Base-by-base conservation (phyloP, 2,329 filamentous ascomycete species). In the Apiospora marii region DNA sequence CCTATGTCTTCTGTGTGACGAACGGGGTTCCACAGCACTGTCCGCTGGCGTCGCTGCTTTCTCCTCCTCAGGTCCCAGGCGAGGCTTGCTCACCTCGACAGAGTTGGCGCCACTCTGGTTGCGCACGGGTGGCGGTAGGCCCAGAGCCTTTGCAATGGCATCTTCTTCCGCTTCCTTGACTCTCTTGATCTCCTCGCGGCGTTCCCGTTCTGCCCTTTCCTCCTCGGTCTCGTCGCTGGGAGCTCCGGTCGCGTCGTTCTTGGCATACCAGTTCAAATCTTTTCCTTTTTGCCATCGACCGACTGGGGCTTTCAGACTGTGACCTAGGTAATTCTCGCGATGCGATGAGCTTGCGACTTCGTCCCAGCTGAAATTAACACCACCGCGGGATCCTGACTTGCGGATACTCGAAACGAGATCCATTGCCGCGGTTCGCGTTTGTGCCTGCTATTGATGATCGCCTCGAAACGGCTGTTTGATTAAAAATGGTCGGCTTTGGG, bases 361-460 rank as follows among this genome's bases (percentile, higher is more conserved):
- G 76, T 96, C 93, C 96, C 96, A 98, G 84, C 92, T 95, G 86
- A 99, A 99, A 83, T 98, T 95, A 83, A 93, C 93, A 80, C 96
- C 96, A 79, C 96, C 96, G 76, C 96, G 92, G 78, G 94, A 96
- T 82, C 97, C 96, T 24, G 88, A 85, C 84, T 99, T 98, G 80
- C 95, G 94, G 74, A 99, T 93, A 58, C 93, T 94, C 73, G 95
- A 94, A 71, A 98, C 91, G 71, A 99, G 90, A 88, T 99, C 96
- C 96, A 99, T 98, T 72, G 73, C 72, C 69, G 4, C 48, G 34
- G 49, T 44, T 69, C 16, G 24, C 34, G 34, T 24, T 16, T 68
- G n/a, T 30, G 30, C 67, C 24, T 27, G 30, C 64, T 43, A 24
- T 1, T 27, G 22, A 22, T 34, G n/a, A 8, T 12, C 24, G 44